A percentile compares a stretch with the other conserved stretches of the same genome.
phyloP scores from a whole-genome alignment of 2,329 filamentous ascomycete species.

The Botrytis byssoidea region DNA sequence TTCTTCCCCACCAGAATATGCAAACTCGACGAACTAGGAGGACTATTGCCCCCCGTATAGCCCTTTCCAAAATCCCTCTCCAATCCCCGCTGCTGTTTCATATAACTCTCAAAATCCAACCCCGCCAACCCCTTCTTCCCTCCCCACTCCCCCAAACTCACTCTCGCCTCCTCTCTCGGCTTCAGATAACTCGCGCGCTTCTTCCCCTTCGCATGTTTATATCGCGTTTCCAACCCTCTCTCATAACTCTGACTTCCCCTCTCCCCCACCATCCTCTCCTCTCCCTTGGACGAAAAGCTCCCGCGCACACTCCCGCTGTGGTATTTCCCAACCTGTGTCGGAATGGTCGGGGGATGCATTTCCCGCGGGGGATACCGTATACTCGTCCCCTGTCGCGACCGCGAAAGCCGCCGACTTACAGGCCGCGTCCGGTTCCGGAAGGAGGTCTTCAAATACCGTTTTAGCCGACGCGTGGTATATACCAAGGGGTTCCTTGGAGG shows the following conservation, averaged over 20 bases:
- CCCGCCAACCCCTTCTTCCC: neutral
- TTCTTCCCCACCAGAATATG: neutral
- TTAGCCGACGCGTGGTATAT: neutral
- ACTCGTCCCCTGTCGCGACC: neutral
- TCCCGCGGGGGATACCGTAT: neutral
- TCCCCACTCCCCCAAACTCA: neutral
- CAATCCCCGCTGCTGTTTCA: slow-evolving; percentile 1
- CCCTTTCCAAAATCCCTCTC: slow-evolving; percentile 16
- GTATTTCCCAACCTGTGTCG: slow-evolving; percentile 12
- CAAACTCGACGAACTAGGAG: neutral
- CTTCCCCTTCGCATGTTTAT: slow-evolving; percentile 1
- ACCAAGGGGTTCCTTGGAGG: neutral
- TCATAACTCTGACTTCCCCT: neutral
- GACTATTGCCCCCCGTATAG: neutral
- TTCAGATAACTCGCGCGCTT: slow-evolving; percentile 9
- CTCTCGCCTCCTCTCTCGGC: neutral
- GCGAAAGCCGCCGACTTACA: neutral
- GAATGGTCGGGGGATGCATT: neutral
- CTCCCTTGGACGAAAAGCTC: neutral
- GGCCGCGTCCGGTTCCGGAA: neutral
- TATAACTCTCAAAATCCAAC: neutral
- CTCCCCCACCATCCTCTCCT: neutral
- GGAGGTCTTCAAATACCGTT: neutral
- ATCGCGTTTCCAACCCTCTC: neutral
- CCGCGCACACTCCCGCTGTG: slow-evolving; percentile 9